These are phyloP conservation scores for Hyaloperonospora arabidopsidis DNA, from an alignment of 352 stramenopile species.

Conservation along the genomic window DNA sequence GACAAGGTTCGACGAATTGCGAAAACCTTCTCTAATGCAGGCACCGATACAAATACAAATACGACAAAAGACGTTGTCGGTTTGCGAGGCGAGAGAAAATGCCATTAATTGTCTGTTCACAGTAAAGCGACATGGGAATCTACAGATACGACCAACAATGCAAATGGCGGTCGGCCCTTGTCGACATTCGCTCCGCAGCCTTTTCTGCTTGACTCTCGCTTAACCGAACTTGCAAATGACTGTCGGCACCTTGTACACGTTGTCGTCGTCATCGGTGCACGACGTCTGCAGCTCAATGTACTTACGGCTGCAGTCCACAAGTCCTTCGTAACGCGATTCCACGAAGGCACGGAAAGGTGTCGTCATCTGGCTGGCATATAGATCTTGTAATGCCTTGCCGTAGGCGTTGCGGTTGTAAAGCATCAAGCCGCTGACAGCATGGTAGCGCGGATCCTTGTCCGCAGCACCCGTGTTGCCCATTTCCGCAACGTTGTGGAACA, in stretches of 20 bases:
- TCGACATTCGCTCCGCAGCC: constrained; percentile 5
- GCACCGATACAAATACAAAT: too few relatives aligned
- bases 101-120: too few relatives aligned
- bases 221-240: constrained; percentile 82
- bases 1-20: too few relatives aligned
- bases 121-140: too few relatives aligned
- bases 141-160: too few relatives aligned
- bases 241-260: constrained; percentile 79
- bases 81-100: too few relatives aligned
- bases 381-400: constrained; percentile 56
- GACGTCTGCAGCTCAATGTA: constrained; percentile 81
- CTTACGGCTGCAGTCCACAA: constrained; percentile 76
- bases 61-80: too few relatives aligned
- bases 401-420: constrained; percentile 81
- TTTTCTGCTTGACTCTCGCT: constrained; percentile 4
- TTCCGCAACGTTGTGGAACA: constrained; percentile 74
- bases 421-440: constrained; percentile 72
- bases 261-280: constrained; percentile 75
- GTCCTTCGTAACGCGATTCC: constrained; percentile 69
- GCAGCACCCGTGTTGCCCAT: constrained; percentile 45
- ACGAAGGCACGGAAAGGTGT: constrained; percentile 56
- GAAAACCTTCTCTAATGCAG: too few relatives aligned
- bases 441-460: constrained; percentile 61
- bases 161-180: constrained; percentile 1
- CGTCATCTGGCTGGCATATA: constrained; percentile 57